phyloP scores from a whole-genome alignment of 2,329 filamentous ascomycete genomes.

The Cylindrodendrum hubeiense region DNA sequence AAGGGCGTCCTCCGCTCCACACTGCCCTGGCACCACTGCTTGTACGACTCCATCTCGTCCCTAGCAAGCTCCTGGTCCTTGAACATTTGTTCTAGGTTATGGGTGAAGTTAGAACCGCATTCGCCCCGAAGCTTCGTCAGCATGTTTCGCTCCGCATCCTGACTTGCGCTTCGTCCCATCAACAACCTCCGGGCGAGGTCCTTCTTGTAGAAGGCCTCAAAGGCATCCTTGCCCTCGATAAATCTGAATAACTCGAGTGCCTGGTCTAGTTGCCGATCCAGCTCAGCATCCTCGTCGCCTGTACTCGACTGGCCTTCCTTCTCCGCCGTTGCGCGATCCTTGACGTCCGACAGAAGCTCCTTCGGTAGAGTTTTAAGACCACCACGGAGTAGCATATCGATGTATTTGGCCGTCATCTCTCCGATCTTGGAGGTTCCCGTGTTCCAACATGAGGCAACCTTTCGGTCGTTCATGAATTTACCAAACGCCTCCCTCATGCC shows the following conservation, averaged over 20 bases:
- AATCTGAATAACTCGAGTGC: constrained; percentile 96
- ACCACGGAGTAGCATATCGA: constrained; percentile 88
- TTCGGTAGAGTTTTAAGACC: constrained; percentile 87
- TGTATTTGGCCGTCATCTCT: constrained; percentile 98
- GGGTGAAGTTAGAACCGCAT: constrained; percentile 93
- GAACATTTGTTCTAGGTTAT: constrained; percentile 99
- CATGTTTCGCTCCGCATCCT: constrained; percentile 97
- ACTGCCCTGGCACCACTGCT: constrained; percentile 71
- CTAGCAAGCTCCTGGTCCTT: constrained; percentile 95
- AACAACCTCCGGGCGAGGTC: constrained; percentile 90
- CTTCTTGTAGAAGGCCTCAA: constrained; percentile 99
- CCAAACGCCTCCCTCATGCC: constrained; percentile 88
- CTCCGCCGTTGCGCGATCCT: constrained; percentile 69
- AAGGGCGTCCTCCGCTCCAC: constrained; percentile 63
- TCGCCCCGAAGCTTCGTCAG: constrained; percentile 90
- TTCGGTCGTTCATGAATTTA: constrained; percentile 92
- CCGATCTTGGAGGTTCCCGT: constrained; percentile 93
- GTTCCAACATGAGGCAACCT: constrained; percentile 77
- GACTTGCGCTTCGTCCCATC: constrained; percentile 92
- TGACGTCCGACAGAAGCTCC: constrained; percentile 72
- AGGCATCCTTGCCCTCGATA: constrained; percentile 96
- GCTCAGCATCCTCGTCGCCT: constrained; percentile 89
- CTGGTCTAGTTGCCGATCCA: constrained; percentile 92
- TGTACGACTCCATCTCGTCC: constrained; percentile 94
- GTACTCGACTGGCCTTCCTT: constrained; percentile 74